Base-by-base conservation (phyloP, 768 basidiomycete genomes). In the Leccinum ochraceum region DNA sequence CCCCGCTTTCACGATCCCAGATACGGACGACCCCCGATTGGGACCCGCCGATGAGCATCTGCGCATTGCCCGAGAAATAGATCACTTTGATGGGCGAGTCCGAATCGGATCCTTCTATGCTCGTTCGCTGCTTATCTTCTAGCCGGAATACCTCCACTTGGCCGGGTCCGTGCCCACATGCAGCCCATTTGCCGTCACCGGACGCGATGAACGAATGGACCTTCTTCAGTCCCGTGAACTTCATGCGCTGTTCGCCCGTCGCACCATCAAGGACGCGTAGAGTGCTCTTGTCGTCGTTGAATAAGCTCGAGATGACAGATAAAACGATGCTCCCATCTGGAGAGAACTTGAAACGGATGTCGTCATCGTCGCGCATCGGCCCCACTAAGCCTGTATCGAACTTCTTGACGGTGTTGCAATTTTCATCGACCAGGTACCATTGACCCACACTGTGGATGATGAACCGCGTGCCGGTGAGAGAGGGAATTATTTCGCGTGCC, bases 11-110 rank as follows among this genome's bases (percentile, higher is more conserved):
- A 3, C 55, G 61, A 32, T 69, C 65, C 71, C 68, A 73, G 17
- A 73, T 17, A 0, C 37, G 60, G 8, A 73, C 62, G 3, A 56
- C 51, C 3, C 63, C 64, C 4, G 54, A 24, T 28, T 58, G 1
- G n/a, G 60, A 70, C 3, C 66, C 72, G 0, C 71, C 67, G 24
- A 67, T 61, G 44, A 72, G 57, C 7, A 54, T 42, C 28, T 28
- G 32, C 5, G 58, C 62, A 26, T 66, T 58, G 8, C 50, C 53
- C 10, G 70, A 69, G 53, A 71, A 72, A 11, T 48, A 14, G 39
- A 72, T 34, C 0, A 57, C 60, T 0, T 34, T 46, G 20, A 59
- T 28, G 1, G 46, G 48, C 11, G 32, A 39, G 20, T 46, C 44
- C 11, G 7, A 51, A 7, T 42, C 14, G 6, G 57, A 13, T 1